These are phyloP conservation scores for Russula sp. DNA, from an alignment of 768 basidiomycete genomes.

Conservation along the genomic window DNA sequence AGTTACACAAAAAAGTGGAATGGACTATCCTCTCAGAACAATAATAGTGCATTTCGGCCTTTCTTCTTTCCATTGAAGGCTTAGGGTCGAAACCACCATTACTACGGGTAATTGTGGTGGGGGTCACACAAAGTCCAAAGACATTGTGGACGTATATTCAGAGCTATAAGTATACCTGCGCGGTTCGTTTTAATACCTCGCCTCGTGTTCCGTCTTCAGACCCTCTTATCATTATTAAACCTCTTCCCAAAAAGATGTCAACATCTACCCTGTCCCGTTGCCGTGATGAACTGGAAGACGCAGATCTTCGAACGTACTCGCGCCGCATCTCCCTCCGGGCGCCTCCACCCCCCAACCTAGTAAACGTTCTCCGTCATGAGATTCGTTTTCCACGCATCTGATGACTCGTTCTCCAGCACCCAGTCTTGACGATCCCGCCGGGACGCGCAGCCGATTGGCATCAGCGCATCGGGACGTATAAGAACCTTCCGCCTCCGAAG, in stretches of 20 bases:
- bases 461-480: slow-evolving; percentile 12
- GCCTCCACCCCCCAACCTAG: slow-evolving; percentile 20
- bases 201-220: neutral
- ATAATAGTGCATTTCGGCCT: neutral
- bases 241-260: slow-evolving; percentile 4
- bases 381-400: neutral
- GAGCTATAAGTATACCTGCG: slow-evolving; percentile 15
- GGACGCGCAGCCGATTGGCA: slow-evolving; percentile 27
- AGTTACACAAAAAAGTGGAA: too few species aligned
- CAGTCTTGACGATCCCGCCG: slow-evolving; percentile 14
- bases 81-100: too few species aligned
- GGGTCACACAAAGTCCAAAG: neutral
- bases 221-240: neutral
- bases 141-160: neutral
- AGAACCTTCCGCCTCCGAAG: slow-evolving; percentile 18
- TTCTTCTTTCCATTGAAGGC: neutral
- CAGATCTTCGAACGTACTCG: neutral
- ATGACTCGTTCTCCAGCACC: neutral
- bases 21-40: neutral
- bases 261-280: neutral
- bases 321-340: slow-evolving; percentile 22
- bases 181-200: too few species aligned
- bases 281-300: neutral
- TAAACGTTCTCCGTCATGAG: neutral
- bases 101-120: neutral